Evolutionary conservation across 176 grass and related monocot genomes (phyloP), one percentile per base, ranked within the genome.

Genomic region (Themeda triandra): DNA sequence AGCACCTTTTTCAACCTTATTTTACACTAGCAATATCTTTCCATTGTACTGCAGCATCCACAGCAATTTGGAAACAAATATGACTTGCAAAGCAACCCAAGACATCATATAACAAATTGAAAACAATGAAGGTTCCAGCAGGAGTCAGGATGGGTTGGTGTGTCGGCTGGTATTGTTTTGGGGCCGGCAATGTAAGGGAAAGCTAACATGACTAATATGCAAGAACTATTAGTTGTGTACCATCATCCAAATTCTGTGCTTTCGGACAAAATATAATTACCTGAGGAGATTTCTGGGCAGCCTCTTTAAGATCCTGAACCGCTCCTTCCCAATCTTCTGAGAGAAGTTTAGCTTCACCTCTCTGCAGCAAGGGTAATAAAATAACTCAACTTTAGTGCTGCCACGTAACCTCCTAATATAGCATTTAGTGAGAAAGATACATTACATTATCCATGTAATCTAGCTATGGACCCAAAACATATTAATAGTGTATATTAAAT

Each of bases 311-410:
- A 77, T 98, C 96, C 80, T 93, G 84, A 54, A 98, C 89, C 4
- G 96, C 93, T 86, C 89, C 96, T 80, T 98, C 91, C 92, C 91
- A 98, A 85, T 98, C 96, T 89, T 98, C 93, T 70, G 80, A 59
- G 23, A 93, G 85, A 95, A 95, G 91, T 92, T 98, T 98, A 82
- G 96, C 96, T 81, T 98, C 93, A 69, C 93, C 96, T 91, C 92
- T 89, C 95, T 95, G 86, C 56, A 89, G 32, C 27, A 31, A 77
- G 32, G 65, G 79, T 13, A 70, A 81, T 12, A 25, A 86, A 84
- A 25, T 49, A 83, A 49, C 5, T 37, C 23, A 13, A n/a, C 80
- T 74, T 5, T 30, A 24, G 41, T 28, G 23, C 49, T 60, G 27
- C 41, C 21, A 48, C 4, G 21, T 46, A 39, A 63, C n/a, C 45